These are phyloP conservation scores for Heterococcus sp. DNA, from an alignment of 108 stramenopile genomes.

Conservation along the genomic window DNA sequence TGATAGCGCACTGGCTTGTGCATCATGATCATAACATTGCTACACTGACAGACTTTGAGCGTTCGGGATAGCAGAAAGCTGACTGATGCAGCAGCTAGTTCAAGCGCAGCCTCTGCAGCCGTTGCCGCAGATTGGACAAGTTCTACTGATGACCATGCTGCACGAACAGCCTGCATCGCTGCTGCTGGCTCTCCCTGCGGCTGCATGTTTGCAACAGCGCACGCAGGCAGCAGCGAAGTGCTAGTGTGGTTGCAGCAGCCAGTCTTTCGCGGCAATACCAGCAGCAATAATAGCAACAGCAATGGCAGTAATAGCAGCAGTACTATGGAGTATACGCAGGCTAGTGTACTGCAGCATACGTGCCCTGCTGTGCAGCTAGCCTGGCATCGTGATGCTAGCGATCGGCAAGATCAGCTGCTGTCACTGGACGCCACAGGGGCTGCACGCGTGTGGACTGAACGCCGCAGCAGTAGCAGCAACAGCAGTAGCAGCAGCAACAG, in stretches of 20 bases:
- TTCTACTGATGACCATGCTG: neutral
- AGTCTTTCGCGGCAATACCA: neutral
- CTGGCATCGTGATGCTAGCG: neutral
- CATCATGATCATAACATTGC: neutral
- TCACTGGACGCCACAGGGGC: neutral
- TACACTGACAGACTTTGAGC: neutral
- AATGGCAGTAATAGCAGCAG: neutral
- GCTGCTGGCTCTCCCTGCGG: slow-evolving; percentile 40
- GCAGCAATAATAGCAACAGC: neutral
- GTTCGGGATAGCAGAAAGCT: neutral
- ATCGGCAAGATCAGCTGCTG: neutral
- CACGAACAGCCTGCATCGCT: slow-evolving; percentile 12
- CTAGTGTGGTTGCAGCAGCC: slow-evolving; percentile 9
- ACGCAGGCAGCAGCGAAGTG: slow-evolving; percentile 14
- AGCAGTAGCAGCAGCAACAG: neutral
- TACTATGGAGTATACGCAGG: neutral
- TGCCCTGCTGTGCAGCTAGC: neutral
- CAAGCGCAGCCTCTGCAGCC: neutral
- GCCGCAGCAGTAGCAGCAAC: neutral
- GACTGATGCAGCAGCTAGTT: neutral
- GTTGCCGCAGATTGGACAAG: neutral
- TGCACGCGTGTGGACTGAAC: neutral
- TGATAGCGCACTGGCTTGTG: neutral
- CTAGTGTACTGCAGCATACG: neutral
- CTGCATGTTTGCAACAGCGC: slow-evolving; percentile 40